These are phyloP conservation scores for Hypoxylon sp. DNA, from an alignment of 2,329 filamentous ascomycete genomes.

Conservation along the genomic window DNA sequence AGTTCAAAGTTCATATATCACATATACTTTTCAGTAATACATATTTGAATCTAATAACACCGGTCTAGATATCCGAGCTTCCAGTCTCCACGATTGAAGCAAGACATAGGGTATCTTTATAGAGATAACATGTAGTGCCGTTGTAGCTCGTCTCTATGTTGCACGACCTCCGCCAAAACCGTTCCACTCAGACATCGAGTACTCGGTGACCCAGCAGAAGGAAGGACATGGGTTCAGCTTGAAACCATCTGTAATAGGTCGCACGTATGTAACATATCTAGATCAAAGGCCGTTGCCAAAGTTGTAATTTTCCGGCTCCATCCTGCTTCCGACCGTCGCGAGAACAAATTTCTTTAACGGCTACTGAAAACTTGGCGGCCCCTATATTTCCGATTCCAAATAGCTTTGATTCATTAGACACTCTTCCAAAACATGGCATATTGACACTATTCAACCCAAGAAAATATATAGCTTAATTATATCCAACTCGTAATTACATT, in stretches of 20 bases:
- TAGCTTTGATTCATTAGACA: neutral
- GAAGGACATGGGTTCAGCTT: too few species aligned
- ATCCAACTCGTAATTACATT: conserved; percentile 39
- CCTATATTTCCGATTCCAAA: neutral
- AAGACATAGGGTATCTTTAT: too few species aligned
- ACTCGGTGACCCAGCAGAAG: too few species aligned
- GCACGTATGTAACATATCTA: too few species aligned
- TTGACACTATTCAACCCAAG: neutral
- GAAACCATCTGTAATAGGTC: too few species aligned
- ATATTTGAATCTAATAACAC: neutral
- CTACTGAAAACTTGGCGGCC: too few species aligned
- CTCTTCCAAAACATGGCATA: neutral
- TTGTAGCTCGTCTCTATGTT: neutral
- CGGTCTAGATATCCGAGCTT: conserved; percentile 1
- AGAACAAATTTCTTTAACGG: neutral
- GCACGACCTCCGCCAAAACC: too few species aligned
- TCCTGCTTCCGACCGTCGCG: too few species aligned
- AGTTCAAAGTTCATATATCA: neutral
- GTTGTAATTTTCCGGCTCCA: too few species aligned
- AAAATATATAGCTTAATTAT: conserved; percentile 29
- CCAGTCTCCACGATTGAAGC: too few species aligned
- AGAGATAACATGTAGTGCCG: neutral
- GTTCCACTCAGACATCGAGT: too few species aligned
- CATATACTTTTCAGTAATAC: neutral
- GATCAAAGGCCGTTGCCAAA: too few species aligned